phyloP scores from a whole-genome alignment of 768 basidiomycete species.

The Roridomyces roridus region DNA sequence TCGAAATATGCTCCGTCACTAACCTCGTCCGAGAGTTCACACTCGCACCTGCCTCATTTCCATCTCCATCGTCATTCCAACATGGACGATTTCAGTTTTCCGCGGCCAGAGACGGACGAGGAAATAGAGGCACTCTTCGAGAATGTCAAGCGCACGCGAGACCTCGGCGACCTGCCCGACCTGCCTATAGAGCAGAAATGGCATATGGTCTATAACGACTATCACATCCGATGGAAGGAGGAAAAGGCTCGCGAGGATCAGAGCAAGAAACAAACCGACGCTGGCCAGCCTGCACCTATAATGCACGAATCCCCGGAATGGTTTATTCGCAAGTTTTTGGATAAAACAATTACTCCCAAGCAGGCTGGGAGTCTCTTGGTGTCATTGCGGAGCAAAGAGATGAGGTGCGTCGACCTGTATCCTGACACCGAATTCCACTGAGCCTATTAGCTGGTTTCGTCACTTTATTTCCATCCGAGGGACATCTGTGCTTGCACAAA shows the following conservation, averaged over 20 bases:
- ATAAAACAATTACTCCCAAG: constrained; percentile 82
- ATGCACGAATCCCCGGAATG: constrained; percentile 85
- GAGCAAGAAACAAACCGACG: constrained; percentile 62
- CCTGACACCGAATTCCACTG: constrained; percentile 16
- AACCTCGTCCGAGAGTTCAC: constrained; percentile 50
- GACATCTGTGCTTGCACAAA: constrained; percentile 84
- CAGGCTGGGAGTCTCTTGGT: constrained; percentile 79
- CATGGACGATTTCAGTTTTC: constrained; percentile 69
- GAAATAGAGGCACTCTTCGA: constrained; percentile 86
- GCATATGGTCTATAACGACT: constrained; percentile 85
- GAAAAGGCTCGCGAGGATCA: constrained; percentile 71
- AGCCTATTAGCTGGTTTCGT: constrained; percentile 72
- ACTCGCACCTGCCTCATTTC: constrained; percentile 60
- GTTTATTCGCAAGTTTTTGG: constrained; percentile 91
- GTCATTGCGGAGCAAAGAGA: constrained; percentile 79
- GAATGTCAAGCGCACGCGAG: constrained; percentile 74
- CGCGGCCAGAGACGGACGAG: constrained; percentile 75
- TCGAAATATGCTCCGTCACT: constrained; percentile 72
- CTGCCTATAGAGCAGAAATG: constrained; percentile 88
- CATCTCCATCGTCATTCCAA: constrained; percentile 43
- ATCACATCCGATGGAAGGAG: constrained; percentile 79
- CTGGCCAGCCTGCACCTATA: constrained; percentile 57
- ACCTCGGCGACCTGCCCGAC: constrained; percentile 62
- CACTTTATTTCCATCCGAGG: constrained; percentile 79
- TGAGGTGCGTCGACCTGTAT: constrained; percentile 63